Base-by-base conservation (phyloP, 352 stramenopile species). In the Phytophthora multivora region DNA sequence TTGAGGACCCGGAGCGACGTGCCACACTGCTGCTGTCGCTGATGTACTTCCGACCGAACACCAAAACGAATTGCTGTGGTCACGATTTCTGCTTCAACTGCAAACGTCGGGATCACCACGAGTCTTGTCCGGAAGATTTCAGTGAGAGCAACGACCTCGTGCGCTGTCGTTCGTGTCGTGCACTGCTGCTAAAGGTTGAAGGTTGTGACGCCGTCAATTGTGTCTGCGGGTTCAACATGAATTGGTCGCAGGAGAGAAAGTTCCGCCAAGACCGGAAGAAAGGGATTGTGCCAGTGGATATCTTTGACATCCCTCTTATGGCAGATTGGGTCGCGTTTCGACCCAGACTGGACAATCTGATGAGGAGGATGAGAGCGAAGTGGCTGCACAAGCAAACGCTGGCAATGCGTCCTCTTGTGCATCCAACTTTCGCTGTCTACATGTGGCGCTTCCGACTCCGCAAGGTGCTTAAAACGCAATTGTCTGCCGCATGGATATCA, bases 21-120 rank as follows among this genome's bases (percentile, higher is more conserved):
- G 77, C 74, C 0, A 65, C 66, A 2, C 51, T 87, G 47, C 28
- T 83, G 51, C 52, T 84, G 1, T 71, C 70, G 13, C 68, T 71
- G 8, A 56, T 78, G 47, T 67, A 77, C 40, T 23, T 57, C 11
- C 58, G 66, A 26, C 61, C 72, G 8, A 59, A 64, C 30, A 74
- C 53, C 1, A 48, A 49, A 39, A 84, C 77, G 11, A 52, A 55
- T 3, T 88, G 80, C 38, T 88, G 78, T 46, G 40, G 53, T 23
- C 30, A 45, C n/a, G 42, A 48, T 10, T 60, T 86, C 16, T 90
- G 80, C 41, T 90, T 85, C 55, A 77, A 72, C 47, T 90, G 80
- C 64, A 87, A 88, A 48, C 51, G 63, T 10, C 18, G 23, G 2
- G 62, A 51, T 16, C 71, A 80, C 19, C 75, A 88, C 48, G 28